phyloP scores from a whole-genome alignment of 305 asterid species.

The Plantago coronopus region DNA sequence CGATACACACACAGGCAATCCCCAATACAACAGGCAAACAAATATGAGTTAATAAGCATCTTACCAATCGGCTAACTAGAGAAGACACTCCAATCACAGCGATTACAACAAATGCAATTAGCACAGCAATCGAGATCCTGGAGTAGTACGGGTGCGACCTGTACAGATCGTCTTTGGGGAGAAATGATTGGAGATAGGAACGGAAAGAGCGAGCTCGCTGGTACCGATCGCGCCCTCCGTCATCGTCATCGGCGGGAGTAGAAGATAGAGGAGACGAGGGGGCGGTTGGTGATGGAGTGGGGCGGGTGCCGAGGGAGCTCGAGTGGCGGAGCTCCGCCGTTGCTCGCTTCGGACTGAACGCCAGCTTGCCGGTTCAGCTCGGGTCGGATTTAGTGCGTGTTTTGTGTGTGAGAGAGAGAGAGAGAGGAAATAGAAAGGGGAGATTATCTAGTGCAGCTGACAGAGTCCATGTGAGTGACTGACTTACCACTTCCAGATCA shows the following conservation, averaged over 20 bases:
- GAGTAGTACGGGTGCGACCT: constrained; percentile 50
- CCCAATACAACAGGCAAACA: background rate
- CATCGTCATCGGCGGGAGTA: constrained; percentile 36
- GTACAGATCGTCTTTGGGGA: constrained; percentile 50
- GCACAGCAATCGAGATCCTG: constrained; percentile 57
- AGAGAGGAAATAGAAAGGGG: background rate
- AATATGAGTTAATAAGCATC: constrained; percentile 1
- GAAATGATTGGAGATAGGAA: constrained; percentile 46
- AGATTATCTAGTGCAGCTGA: constrained; percentile 32
- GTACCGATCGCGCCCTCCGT: constrained; percentile 63
- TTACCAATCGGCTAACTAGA: constrained; percentile 61
- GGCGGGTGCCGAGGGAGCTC: constrained; percentile 74
- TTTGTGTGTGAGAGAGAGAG: constrained; percentile 20
- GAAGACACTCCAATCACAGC: constrained; percentile 48
- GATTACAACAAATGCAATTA: constrained; percentile 40
- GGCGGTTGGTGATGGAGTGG: constrained; percentile 48
- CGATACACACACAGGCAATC: no score
- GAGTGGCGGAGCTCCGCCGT: constrained; percentile 99
- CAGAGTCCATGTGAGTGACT: constrained; percentile 32
- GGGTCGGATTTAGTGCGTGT: constrained; percentile 1
- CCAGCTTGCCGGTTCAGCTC: constrained; percentile 54
- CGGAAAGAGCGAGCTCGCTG: constrained; percentile 74
- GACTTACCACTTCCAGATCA: background rate
- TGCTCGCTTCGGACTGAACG: constrained; percentile 87
- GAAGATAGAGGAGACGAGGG: constrained; percentile 42